Conservation (phyloP, 2,329 filamentous ascomycete species). For the Allantophomopsis cytisporea region DNA sequence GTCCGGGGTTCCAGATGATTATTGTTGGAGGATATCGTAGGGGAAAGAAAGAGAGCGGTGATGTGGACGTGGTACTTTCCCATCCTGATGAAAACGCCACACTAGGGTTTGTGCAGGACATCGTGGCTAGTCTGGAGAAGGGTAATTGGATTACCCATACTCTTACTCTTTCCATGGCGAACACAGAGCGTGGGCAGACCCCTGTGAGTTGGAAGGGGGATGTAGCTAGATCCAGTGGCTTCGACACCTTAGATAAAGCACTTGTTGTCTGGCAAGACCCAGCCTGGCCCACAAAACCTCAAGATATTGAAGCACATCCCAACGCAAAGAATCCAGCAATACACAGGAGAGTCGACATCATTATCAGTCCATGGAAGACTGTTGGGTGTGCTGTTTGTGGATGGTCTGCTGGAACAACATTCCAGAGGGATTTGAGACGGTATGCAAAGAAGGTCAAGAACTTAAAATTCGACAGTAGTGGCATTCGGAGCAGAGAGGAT, state of each 20-base stretch:
- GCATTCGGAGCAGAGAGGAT: slow-evolving; percentile 53
- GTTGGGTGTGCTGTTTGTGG: slow-evolving; percentile 78
- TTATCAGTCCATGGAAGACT: slow-evolving; percentile 78
- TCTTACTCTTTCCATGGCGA: slow-evolving; percentile 54
- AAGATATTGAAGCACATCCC: slow-evolving; percentile 12
- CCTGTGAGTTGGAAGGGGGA: slow-evolving; percentile 38
- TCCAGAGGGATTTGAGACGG: slow-evolving; percentile 70
- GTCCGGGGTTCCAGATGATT: slow-evolving; percentile 39
- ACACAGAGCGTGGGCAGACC: slow-evolving; percentile 58
- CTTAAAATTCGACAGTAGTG: slow-evolving; percentile 87
- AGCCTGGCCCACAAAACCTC: slow-evolving; percentile 23
- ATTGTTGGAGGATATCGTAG: slow-evolving; percentile 56
- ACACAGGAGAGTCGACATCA: slow-evolving; percentile 84
- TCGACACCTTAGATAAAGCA: slow-evolving; percentile 84
- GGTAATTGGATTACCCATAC: slow-evolving; percentile 69
- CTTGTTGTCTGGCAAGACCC: slow-evolving; percentile 85
- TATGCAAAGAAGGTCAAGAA: slow-evolving; percentile 61
- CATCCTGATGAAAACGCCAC: slow-evolving; percentile 63
- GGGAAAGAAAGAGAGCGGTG: slow-evolving; percentile 53
- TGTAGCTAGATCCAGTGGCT: slow-evolving; percentile 38
- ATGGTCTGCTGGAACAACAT: slow-evolving; percentile 83
- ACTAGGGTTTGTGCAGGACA: slow-evolving; percentile 51
- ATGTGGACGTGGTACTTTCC: slow-evolving; percentile 77
- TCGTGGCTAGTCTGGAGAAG: slow-evolving; percentile 58
- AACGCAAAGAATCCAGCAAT: slow-evolving; percentile 50